phyloP scores from a whole-genome alignment of 345 rosid species.

The Pistacia atlantica region DNA sequence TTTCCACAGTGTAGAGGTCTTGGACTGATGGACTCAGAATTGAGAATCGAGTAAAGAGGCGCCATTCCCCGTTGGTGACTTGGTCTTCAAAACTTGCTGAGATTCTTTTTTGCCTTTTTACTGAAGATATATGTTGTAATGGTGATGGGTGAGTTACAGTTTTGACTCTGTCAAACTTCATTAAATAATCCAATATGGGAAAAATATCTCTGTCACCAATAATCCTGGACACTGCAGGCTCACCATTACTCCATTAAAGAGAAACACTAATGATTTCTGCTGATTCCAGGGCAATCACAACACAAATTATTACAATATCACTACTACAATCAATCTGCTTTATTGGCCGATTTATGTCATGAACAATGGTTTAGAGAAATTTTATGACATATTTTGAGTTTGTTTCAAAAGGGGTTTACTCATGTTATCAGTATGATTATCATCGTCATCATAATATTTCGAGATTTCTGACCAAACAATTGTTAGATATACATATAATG shows the following conservation, averaged over 20 bases:
- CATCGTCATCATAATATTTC: too few species aligned
- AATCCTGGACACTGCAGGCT: neutral
- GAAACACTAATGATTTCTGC: neutral
- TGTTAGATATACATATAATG: too few species aligned
- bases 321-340: too few species aligned
- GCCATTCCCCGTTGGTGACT: neutral
- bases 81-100: neutral
- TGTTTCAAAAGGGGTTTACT: too few species aligned
- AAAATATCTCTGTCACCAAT: too few species aligned
- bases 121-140: neutral
- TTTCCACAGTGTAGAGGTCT: neutral
- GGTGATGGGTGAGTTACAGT: neutral
- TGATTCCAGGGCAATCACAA: neutral
- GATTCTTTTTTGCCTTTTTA: neutral
- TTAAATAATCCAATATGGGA: too few species aligned
- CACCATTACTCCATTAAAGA: neutral
- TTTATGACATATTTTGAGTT: too few species aligned
- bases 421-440: too few species aligned
- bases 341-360: too few species aligned
- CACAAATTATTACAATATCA: neutral
- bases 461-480: too few species aligned
- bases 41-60: neutral
- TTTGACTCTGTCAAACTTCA: neutral
- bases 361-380: too few species aligned
- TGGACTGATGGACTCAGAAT: neutral